Conservation (phyloP, 73 alveolate genomes). For the Tetrahymena borealis region DNA sequence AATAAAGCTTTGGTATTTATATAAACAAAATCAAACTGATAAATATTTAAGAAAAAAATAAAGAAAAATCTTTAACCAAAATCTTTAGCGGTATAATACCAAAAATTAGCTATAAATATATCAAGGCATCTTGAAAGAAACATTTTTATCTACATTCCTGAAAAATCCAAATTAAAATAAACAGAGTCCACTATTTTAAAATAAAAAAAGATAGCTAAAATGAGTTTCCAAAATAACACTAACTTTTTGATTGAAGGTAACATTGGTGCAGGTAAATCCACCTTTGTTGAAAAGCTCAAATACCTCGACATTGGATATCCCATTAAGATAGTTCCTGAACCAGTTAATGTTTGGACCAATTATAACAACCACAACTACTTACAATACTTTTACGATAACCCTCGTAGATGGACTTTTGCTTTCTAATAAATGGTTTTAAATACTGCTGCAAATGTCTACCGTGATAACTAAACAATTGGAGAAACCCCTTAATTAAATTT, state of each 20-base stretch:
- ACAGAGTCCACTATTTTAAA: not conserved
- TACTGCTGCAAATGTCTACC: not conserved
- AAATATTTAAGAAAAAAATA: not conserved
- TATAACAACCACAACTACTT: not conserved
- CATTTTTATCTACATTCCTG: not conserved
- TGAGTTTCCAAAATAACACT: not conserved
- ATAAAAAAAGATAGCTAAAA: not conserved
- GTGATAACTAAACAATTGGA: not conserved
- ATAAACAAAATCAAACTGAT: not conserved
- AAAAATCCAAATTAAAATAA: not conserved
- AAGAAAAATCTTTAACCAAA: no score
- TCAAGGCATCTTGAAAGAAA: not conserved
- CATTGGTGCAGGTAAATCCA: not conserved
- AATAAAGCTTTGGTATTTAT: not conserved
- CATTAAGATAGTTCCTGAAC: not conserved
- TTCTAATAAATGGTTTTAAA: not conserved
- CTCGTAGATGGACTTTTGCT: not conserved
- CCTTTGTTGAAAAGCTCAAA: not conserved
- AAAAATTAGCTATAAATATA: no score
- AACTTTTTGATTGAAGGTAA: not conserved
- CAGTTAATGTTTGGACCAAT: not conserved
- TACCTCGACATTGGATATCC: not conserved
- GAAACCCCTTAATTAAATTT: not conserved
- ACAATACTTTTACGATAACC: not conserved
- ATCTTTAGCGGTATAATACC: no score